A percentile compares a stretch with the other conserved stretches of the same genome.
Conservation (phyloP, 2,329 filamentous ascomycete species). For the Arthrobotrys megalospora region DNA sequence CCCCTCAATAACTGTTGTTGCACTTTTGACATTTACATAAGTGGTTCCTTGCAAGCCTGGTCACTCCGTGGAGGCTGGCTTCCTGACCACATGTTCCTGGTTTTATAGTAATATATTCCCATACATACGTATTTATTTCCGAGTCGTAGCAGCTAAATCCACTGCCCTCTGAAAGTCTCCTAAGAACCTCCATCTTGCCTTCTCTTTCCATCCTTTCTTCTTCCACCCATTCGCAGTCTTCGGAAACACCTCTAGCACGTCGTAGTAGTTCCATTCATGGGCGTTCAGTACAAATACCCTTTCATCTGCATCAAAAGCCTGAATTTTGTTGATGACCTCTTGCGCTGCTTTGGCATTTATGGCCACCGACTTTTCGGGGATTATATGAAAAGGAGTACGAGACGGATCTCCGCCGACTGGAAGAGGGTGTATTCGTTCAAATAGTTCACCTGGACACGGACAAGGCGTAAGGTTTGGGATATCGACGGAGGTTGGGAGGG, state of each 20-base stretch:
- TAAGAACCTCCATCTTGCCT: constrained; percentile 71
- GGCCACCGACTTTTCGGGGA: constrained; percentile 55
- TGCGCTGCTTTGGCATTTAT: constrained; percentile 66
- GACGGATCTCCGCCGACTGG: constrained; percentile 27
- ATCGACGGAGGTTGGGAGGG: constrained; percentile 65
- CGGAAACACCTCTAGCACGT: constrained; percentile 71
- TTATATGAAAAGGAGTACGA: constrained; percentile 66
- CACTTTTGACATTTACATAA: too few species aligned
- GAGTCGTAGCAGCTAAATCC: constrained; percentile 53
- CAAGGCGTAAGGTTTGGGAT: constrained; percentile 61
- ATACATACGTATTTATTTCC: neutral
- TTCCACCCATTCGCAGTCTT: constrained; percentile 70
- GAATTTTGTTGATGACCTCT: constrained; percentile 69
- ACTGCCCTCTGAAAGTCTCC: constrained; percentile 70
- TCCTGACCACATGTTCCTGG: too few species aligned
- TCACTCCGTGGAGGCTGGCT: too few species aligned
- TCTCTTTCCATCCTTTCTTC: constrained; percentile 69
- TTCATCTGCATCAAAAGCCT: constrained; percentile 69
- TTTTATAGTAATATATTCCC: too few species aligned
- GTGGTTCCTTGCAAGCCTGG: too few species aligned
- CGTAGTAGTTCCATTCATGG: constrained; percentile 69
- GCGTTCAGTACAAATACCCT: constrained; percentile 70
- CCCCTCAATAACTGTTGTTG: too few species aligned
- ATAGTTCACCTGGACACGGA: constrained; percentile 47
- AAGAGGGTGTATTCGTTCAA: constrained; percentile 48